These are phyloP conservation scores for Escallonia herrerae DNA, from an alignment of 129 eudicot species.

Conservation along the genomic window DNA sequence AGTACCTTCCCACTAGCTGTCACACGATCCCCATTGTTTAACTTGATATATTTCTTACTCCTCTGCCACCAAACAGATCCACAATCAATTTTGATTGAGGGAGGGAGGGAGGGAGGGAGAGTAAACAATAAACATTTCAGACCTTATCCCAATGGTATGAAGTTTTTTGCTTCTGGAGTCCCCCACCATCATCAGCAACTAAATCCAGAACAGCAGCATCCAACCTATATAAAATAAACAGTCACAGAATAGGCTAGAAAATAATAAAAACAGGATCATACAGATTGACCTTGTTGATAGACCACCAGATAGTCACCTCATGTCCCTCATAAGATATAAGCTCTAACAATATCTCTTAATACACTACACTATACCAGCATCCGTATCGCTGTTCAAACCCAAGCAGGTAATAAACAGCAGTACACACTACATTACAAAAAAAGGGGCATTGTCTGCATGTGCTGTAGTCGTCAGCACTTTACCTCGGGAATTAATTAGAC, in stretches of 20 bases:
- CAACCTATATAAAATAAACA: constrained; percentile 41
- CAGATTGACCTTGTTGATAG: background rate
- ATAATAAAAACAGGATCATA: background rate
- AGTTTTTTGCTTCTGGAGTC: constrained; percentile 76
- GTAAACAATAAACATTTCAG: constrained; percentile 1
- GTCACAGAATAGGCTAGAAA: constrained; percentile 1
- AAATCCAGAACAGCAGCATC: constrained; percentile 83
- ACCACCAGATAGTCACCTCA: background rate
- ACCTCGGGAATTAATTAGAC: too few relatives aligned
- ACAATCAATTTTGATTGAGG: background rate
- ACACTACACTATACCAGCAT: too few relatives aligned
- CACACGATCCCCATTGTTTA: constrained; percentile 89
- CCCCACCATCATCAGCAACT: constrained; percentile 76
- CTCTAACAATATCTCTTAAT: too few relatives aligned
- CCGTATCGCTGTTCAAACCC: too few relatives aligned
- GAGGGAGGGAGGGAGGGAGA: background rate
- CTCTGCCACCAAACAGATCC: constrained; percentile 48
- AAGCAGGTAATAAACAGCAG: too few relatives aligned
- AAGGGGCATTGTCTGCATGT: too few relatives aligned
- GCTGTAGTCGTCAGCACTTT: too few relatives aligned
- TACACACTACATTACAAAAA: too few relatives aligned
- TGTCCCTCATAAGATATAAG: too few relatives aligned
- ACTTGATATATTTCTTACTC: constrained; percentile 83
- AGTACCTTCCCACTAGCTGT: constrained; percentile 94
- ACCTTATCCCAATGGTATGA: constrained; percentile 95